Evolutionary conservation across 257 asterid genomes (phyloP), one percentile per base, ranked within the genome.

Genomic region (Salvia splendens): DNA sequence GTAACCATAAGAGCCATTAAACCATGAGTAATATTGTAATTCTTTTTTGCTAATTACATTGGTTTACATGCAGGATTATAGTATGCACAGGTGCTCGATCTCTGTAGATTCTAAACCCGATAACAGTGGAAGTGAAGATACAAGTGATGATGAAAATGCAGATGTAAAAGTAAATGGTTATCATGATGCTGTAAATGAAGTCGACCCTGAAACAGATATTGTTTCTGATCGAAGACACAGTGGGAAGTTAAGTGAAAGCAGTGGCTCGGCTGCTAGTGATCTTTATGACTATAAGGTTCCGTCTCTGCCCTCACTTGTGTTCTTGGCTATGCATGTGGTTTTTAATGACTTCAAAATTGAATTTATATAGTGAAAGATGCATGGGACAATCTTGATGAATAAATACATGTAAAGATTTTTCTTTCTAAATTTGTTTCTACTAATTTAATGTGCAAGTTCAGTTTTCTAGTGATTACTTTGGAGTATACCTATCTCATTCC

Each of bases 241-340:
- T 78, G 97, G 99, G 73, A 91, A 91, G 80, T 78, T 91, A 64
- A 94, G 99, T 70, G 99, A 83, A 85, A 91, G 93, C 81, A 94
- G 99, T 75, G 95, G 95, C 51, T 91, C 96, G 54, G 91, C 85
- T 65, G 86, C 93, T 70, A 83, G 95, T 58, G 95, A 94, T 91
- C 91, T 87, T 66, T 88, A 91, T 77, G 93, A 88, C 72, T 89
- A 80, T 70, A 87, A 94, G 99, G 99, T 94, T 41, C 68, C 28
- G 64, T 36, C 65, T 57, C 61, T 20, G 67, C n/a, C 30, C 45
- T 12, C 4, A 6, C 11, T 30, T 61, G 8, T 53, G 48, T 63
- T 6, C 64, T 49, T 67, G 50, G 43, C 41, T 60, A 61, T 43
- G 40, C 54, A 54, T 46, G 68, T 54, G 35, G 42, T 67, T 46